phyloP scores from a whole-genome alignment of 495 filamentous ascomycete species.

The Podospora bellae-mahoneyi region DNA sequence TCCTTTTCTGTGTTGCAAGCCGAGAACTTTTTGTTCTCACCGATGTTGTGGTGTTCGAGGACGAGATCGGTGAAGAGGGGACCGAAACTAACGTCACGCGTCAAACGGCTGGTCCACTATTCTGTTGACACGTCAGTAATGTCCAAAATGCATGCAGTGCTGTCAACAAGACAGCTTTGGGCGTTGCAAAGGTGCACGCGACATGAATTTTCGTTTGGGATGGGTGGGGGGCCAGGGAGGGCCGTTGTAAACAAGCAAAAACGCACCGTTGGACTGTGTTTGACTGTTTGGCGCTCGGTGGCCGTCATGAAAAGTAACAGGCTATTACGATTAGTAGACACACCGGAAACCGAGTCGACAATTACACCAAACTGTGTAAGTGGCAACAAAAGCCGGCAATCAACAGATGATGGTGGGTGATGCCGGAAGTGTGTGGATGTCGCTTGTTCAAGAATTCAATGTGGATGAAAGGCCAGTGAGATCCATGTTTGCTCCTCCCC shows the following conservation, averaged over 20 bases:
- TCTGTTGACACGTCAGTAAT: conserved; percentile 6
- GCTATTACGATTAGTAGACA: not conserved
- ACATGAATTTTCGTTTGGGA: not conserved
- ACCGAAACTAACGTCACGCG: conserved; percentile 1
- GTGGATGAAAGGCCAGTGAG: conserved; percentile 11
- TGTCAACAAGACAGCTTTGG: not conserved
- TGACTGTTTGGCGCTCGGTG: not conserved
- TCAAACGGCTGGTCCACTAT: conserved; percentile 1
- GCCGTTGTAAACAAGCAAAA: not conserved
- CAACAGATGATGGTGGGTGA: not conserved
- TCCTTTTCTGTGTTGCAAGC: not conserved
- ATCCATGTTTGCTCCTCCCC: conserved; percentile 12
- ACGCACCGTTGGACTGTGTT: not conserved
- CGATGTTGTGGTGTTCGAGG: not conserved
- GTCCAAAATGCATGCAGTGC: not conserved
- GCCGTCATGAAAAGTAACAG: not conserved
- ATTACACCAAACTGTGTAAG: conserved; percentile 3
- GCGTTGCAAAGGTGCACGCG: not conserved
- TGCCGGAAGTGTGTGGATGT: conserved; percentile 4
- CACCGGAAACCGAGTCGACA: not conserved
- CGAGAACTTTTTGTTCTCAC: not conserved
- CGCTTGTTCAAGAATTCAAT: conserved; percentile 17
- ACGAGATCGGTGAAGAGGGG: not conserved
- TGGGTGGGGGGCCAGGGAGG: not conserved
- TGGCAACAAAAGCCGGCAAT: conserved; percentile 2